Evolutionary conservation across 805 yeast genomes (phyloP).

Genomic region (Saturnispora dispora): DNA sequence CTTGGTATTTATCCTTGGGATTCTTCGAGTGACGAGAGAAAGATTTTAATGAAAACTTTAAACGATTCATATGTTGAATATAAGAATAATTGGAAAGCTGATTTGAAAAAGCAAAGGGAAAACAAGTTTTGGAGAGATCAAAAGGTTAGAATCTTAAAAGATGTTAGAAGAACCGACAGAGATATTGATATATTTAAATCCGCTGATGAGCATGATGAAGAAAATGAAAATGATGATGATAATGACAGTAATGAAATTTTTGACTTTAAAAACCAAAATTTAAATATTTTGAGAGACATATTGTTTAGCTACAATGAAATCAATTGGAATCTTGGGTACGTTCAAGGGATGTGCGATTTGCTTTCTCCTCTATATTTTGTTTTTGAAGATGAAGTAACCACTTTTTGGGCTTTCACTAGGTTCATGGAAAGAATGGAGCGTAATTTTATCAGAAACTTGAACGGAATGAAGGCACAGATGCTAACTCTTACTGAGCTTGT

Average conservation of each 20-base stretch:
- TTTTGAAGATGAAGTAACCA: constrained; percentile 58
- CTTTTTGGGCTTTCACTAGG: constrained; percentile 83
- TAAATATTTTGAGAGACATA: constrained; percentile 64
- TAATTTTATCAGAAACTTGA: constrained; percentile 82
- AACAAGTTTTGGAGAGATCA: constrained; percentile 85
- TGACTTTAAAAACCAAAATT: constrained; percentile 65
- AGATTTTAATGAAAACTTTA: constrained; percentile 45
- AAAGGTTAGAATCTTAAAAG: constrained; percentile 82
- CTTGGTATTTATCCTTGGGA: constrained; percentile 87
- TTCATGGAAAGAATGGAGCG: constrained; percentile 95
- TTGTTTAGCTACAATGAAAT: constrained; percentile 79
- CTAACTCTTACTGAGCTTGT: constrained; percentile 70
- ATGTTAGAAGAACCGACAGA: constrained; percentile 86
- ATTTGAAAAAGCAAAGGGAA: constrained; percentile 37
- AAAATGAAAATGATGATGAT: constrained; percentile 28
- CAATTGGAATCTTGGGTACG: constrained; percentile 81
- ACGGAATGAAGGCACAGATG: constrained; percentile 90
- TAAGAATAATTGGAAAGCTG: constrained; percentile 65
- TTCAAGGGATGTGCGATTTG: constrained; percentile 96
- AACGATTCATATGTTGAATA: constrained; percentile 42
- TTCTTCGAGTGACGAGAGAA: constrained; percentile 60
- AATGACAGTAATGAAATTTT: constrained; percentile 38
- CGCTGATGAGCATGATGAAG: constrained; percentile 24
- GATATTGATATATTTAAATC: constrained; percentile 52
- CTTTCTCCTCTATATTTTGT: constrained; percentile 73